These are phyloP conservation scores for sunflower (Helianthus annuus) DNA, from an alignment of 129 eudicot genomes.

Conservation along the genomic window HanXRQr2.0-SUNRISE NC_035446.2:153056511-153057010, in stretches of 20 bases:
- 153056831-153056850: background rate
- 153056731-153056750: background rate
- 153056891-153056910: background rate
- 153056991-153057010: too few relatives aligned
- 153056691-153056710: background rate
- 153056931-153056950: background rate
- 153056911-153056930: background rate
- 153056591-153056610: background rate
- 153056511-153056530: constrained; percentile 79
- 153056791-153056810: background rate
- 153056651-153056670: background rate
- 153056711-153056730: background rate
- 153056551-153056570: too few relatives aligned
- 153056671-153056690: background rate
- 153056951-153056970: background rate
- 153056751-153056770: background rate
- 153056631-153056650: background rate
- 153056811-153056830: background rate
- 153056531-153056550: too few relatives aligned
- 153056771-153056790: background rate
- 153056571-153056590: background rate
- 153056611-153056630: background rate
- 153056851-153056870: constrained; percentile 7
- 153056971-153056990: background rate
- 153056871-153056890: background rate